Conservation (phyloP, 2,329 filamentous ascomycete species). For the Helminthosporium solani region DNA sequence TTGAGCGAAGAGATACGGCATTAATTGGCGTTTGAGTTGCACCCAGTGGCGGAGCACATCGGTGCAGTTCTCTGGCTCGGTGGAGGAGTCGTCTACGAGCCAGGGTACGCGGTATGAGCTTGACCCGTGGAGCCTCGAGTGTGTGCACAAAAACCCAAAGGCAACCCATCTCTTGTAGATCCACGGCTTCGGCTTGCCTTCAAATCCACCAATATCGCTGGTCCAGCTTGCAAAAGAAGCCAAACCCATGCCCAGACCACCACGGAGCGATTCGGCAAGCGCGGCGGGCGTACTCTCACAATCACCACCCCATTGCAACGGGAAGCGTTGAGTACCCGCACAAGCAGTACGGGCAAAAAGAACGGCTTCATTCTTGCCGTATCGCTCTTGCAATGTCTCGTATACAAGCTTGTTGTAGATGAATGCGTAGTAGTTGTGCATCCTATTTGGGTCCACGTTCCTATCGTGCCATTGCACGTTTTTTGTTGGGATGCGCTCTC, state of each 20-base stretch:
- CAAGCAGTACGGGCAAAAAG: constrained; percentile 69
- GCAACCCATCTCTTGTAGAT: constrained; percentile 78
- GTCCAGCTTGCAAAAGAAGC: constrained; percentile 69
- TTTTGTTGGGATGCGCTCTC: constrained; percentile 67
- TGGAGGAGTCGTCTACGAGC: constrained; percentile 65
- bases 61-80: constrained; percentile 49
- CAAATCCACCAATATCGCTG: constrained; percentile 71
- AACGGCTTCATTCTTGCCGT: constrained; percentile 57
- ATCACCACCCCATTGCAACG: constrained; percentile 68
- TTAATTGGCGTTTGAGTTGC: constrained; percentile 56
- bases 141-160: constrained; percentile 70
- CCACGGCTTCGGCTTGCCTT: constrained; percentile 65
- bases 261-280: constrained; percentile 69
- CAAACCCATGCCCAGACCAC: constrained; percentile 63
- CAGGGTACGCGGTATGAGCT: constrained; percentile 73
- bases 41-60: constrained; percentile 58
- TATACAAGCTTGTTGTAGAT: constrained; percentile 71
- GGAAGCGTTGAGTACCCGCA: constrained; percentile 69
- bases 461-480: constrained; percentile 66
- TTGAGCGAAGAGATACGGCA: constrained; percentile 59
- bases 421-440: constrained; percentile 79
- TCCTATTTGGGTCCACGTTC: constrained; percentile 60
- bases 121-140: constrained; percentile 70
- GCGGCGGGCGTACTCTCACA: constrained; percentile 73
- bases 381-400: constrained; percentile 58